Conservation (phyloP, 2,329 filamentous ascomycete genomes). For the Blumeriella jaapii region DNA sequence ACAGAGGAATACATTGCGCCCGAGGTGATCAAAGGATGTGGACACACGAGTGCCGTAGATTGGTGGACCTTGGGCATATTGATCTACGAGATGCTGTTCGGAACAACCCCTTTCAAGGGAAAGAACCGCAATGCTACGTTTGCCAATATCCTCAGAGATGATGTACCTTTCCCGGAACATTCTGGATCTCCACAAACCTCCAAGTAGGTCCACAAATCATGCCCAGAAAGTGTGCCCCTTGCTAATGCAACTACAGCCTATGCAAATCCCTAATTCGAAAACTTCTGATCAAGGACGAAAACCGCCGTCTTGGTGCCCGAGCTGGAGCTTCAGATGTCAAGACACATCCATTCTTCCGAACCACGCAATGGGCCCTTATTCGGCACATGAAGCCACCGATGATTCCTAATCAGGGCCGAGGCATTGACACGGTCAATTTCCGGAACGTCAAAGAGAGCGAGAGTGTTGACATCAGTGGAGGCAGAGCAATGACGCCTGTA, state of each 20-base stretch:
- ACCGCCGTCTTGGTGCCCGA: constrained; percentile 80
- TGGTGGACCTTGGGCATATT: constrained; percentile 98
- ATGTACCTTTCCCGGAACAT: constrained; percentile 91
- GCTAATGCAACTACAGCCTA: constrained; percentile 46
- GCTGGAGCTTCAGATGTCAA: constrained; percentile 97
- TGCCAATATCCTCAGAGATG: constrained; percentile 90
- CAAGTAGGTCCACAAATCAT: constrained; percentile 52
- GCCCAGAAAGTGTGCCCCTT: not conserved
- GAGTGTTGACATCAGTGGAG: constrained; percentile 71
- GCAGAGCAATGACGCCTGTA: constrained; percentile 34
- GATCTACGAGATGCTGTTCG: constrained; percentile 98
- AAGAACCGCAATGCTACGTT: constrained; percentile 98
- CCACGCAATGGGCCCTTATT: constrained; percentile 92
- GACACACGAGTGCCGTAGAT: constrained; percentile 95
- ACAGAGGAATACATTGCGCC: constrained; percentile 99
- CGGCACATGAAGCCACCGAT: constrained; percentile 98
- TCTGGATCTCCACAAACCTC: constrained; percentile 74
- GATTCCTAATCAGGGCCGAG: constrained; percentile 80
- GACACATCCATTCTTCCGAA: constrained; percentile 87
- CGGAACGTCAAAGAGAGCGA: constrained; percentile 95
- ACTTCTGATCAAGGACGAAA: constrained; percentile 95
- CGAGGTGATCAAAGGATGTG: constrained; percentile 96
- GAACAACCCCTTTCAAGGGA: constrained; percentile 97
- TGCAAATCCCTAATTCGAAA: constrained; percentile 97
- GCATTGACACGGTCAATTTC: constrained; percentile 93